Base-by-base conservation (phyloP, 2,329 filamentous ascomycete genomes). In the Curvularia lunata region DNA sequence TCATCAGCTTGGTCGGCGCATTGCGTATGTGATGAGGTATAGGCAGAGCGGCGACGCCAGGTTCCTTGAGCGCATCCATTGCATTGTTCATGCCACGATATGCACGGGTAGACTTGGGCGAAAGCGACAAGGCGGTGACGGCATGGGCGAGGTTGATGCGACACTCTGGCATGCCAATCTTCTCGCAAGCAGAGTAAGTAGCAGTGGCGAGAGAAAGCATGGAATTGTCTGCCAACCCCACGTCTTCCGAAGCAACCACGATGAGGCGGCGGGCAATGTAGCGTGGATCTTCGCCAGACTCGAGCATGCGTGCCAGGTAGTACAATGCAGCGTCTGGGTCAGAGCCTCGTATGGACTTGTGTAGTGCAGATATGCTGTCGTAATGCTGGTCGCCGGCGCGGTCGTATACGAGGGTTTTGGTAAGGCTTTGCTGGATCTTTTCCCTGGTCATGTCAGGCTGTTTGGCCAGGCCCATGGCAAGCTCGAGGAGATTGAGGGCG, bases 341-440 rank as follows among this genome's bases (percentile, higher is more conserved):
- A 54, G 87, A 90, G 40, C 95, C 95, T 45, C 95, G 90, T 9
- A 98, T 88, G 2, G 92, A 92, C 72, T 99, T 99, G 83, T 98
- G 95, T 69, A 98, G 95, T 28, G 95, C 95, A 0, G 91, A 96
- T 70, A 99, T 98, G 52, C 91, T 95, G 74, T 99, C 94, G 80
- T 98, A 99, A 79, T 98, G 95, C 75, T 97, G 92, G 77, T 99
- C 95, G 51, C 95, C 94, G 0, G 91, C 91, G 53, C 95, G 88
- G 77, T 99, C 95, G 78, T 98, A 98, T 13, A 98, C 92, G 1
- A 98, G 82, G 0, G 94, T 98, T 73, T 93, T 93, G 2, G 94
- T 98, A 9, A 99, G 83, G 2, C 90, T 85, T 1, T 87, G 82
- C 73, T 97, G 97, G 73, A 99, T 86, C 57, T 87, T 85, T 5